Evolutionary conservation across 768 basidiomycete species (phyloP).

Genomic region (Boletus rex-veris): DNA sequence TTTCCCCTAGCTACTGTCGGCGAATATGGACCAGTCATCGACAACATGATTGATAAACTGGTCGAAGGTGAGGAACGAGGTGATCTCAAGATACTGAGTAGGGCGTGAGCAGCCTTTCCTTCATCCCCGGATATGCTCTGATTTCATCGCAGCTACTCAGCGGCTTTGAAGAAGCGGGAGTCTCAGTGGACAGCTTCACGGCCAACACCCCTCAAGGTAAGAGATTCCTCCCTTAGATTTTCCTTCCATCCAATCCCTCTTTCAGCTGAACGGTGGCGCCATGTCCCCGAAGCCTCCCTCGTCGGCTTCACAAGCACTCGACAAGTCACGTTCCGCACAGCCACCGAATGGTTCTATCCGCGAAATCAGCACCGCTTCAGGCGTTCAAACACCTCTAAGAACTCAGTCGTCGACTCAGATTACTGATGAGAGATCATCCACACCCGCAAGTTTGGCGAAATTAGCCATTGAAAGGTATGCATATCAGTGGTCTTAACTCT

Average conservation of each 20-base stretch:
- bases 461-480: constrained; percentile 64
- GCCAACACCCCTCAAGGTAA: constrained; percentile 33
- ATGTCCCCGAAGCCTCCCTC: constrained; percentile 27
- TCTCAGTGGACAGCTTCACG: constrained; percentile 45
- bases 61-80: constrained; percentile 74
- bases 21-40: constrained; percentile 52
- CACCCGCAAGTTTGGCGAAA: constrained; percentile 43
- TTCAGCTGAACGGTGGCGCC: constrained; percentile 26
- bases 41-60: constrained; percentile 60
- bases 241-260: background rate
- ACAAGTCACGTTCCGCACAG: constrained; percentile 30
- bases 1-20: constrained; percentile 72
- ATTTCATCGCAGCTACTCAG: constrained; percentile 52
- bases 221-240: background rate
- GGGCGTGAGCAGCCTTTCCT: constrained; percentile 50
- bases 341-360: constrained; percentile 44
- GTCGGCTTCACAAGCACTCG: constrained; percentile 31
- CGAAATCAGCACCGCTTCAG: constrained; percentile 22
- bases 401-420: constrained; percentile 42
- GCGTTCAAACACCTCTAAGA: constrained; percentile 48
- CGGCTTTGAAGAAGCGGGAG: constrained; percentile 73
- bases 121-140: constrained; percentile 1
- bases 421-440: constrained; percentile 31
- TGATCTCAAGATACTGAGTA: constrained; percentile 78
- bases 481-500: background rate